phyloP scores from a whole-genome alignment of 2,329 filamentous ascomycete genomes.

The Cordyceps pruinosa region DNA sequence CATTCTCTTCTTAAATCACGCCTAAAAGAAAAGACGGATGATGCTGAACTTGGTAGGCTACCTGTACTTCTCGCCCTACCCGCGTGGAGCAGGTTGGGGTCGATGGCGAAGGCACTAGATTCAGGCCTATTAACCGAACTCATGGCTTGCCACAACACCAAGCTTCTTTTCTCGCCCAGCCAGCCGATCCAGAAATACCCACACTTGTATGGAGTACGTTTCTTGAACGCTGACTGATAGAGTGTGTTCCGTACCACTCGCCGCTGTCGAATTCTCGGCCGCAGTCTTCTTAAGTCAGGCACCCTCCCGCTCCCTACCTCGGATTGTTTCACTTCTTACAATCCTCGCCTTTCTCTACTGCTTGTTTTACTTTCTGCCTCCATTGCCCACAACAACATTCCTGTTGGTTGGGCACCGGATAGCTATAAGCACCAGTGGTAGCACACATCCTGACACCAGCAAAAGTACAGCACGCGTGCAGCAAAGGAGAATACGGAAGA shows the following conservation, averaged over 20 bases:
- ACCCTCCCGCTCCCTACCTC: background rate
- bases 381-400: too few relatives aligned
- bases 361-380: background rate
- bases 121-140: background rate
- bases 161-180: conserved; percentile 1
- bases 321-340: background rate
- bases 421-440: too few relatives aligned
- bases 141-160: background rate
- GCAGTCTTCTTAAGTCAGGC: background rate
- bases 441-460: background rate
- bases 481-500: background rate
- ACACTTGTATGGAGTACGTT: background rate
- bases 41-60: too few relatives aligned
- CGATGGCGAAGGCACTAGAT: background rate
- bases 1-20: background rate
- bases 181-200: conserved; percentile 3
- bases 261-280: background rate
- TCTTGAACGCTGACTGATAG: background rate
- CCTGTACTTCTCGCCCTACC: too few relatives aligned
- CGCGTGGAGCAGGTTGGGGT: background rate
- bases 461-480: background rate
- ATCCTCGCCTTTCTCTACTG: background rate
- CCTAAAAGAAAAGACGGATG: background rate
- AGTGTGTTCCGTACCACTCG: background rate
- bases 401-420: too few relatives aligned